Evolutionary conservation across 208 protist genomes (phyloP).

Genomic region (Leishmania gerbilli): DNA sequence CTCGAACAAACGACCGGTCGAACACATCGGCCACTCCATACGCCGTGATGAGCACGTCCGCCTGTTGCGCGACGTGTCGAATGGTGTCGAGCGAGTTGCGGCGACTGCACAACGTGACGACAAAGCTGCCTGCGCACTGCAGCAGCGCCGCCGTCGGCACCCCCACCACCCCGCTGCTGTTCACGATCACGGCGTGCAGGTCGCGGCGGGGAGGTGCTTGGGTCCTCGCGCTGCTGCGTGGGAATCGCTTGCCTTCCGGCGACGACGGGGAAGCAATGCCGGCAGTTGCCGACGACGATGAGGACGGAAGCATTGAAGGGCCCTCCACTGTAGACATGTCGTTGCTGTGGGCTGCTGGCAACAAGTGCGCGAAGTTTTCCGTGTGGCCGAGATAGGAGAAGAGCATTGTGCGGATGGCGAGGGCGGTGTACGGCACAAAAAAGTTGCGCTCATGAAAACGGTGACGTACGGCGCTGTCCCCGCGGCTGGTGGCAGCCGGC

Average conservation of each 20-base stretch:
- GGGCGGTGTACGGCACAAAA: conserved; percentile 70
- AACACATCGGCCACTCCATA: conserved; percentile 89
- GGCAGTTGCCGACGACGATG: not conserved
- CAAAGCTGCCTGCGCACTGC: conserved; percentile 74
- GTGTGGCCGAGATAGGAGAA: conserved; percentile 53
- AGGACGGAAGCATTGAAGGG: not conserved
- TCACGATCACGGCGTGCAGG: conserved; percentile 92
- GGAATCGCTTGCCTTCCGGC: too few relatives aligned
- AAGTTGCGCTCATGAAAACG: conserved; percentile 53
- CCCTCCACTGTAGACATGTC: not conserved
- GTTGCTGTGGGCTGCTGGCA: not conserved
- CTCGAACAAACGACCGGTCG: conserved; percentile 79
- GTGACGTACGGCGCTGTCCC: conserved; percentile 24
- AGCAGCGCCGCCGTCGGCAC: conserved; percentile 92
- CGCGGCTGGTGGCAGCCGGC: conserved; percentile 19
- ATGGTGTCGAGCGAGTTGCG: conserved; percentile 72
- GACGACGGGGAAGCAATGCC: not conserved
- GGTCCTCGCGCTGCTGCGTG: not conserved
- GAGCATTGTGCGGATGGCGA: conserved; percentile 60
- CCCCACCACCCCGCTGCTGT: conserved; percentile 94
- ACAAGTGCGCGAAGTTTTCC: conserved; percentile 13
- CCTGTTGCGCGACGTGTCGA: conserved; percentile 41
- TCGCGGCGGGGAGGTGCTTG: conserved; percentile 11
- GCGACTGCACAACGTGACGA: conserved; percentile 93
- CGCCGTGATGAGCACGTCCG: conserved; percentile 94